Conservation (phyloP, 768 basidiomycete genomes). For the Gloeopeniophorella convolvens region DNA sequence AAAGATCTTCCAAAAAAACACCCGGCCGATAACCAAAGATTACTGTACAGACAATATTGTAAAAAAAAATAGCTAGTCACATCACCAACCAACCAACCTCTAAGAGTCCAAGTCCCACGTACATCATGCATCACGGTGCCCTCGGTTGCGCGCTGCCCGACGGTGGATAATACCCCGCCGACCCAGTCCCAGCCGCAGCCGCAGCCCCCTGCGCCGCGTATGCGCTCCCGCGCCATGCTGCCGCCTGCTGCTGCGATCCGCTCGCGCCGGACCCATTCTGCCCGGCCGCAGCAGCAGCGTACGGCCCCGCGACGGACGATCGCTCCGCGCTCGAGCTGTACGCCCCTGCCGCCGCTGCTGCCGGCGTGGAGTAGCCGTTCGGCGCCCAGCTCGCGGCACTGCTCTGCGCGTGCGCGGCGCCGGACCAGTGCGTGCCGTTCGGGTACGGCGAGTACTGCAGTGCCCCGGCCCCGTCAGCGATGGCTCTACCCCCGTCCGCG, state of each 20-base stretch:
- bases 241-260: not conserved
- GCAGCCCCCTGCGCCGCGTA: not conserved
- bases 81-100: no score
- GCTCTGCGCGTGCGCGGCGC: not conserved
- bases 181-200: not conserved
- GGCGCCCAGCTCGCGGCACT: constrained; percentile 4
- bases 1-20: no score
- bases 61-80: no score
- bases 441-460: no score
- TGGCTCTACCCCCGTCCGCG: not conserved
- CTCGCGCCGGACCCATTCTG: constrained; percentile 4
- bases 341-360: not conserved
- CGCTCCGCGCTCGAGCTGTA: constrained; percentile 13
- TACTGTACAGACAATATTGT: no score
- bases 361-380: not conserved
- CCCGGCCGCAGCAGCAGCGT: not conserved
- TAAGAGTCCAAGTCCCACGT: no score
- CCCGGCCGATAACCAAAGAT: no score
- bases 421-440: constrained; percentile 13
- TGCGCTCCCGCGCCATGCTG: constrained; percentile 9
- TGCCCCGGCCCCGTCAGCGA: no score
- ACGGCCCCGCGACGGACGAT: constrained; percentile 9
- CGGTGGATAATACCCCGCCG: no score
- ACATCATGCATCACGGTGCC: no score
- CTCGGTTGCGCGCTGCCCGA: no score